phyloP scores from a whole-genome alignment of 495 filamentous ascomycete species.

The Penicillium salamii region DNA sequence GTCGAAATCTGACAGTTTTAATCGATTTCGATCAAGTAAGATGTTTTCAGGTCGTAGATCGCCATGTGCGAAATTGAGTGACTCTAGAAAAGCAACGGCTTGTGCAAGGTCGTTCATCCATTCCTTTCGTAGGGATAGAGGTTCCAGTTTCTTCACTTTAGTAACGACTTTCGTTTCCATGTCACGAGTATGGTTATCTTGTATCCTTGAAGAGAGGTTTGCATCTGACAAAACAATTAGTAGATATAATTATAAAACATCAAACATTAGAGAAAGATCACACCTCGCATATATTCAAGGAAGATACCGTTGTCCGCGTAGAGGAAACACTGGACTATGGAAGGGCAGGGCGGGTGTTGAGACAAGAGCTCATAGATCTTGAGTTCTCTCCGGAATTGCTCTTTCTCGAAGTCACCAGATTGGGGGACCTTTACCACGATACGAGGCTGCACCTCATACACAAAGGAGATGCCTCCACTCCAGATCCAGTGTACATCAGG shows the following conservation, averaged over 20 bases:
- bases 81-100: slow-evolving; percentile 38
- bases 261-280: not conserved
- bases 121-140: slow-evolving; percentile 27
- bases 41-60: slow-evolving; percentile 26
- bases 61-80: slow-evolving; percentile 35
- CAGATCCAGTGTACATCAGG: too few relatives aligned
- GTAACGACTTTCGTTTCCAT: slow-evolving; percentile 17
- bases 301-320: slow-evolving; percentile 34
- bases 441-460: slow-evolving; percentile 38
- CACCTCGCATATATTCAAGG: slow-evolving; percentile 40
- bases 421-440: slow-evolving; percentile 39
- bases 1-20: too few relatives aligned
- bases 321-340: slow-evolving; percentile 29
- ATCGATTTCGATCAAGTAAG: too few relatives aligned
- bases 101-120: slow-evolving; percentile 42
- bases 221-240: too few relatives aligned
- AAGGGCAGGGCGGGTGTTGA: slow-evolving; percentile 30
- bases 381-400: slow-evolving; percentile 33
- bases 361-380: slow-evolving; percentile 31
- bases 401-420: slow-evolving; percentile 30
- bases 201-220: too few relatives aligned
- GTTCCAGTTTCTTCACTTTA: slow-evolving; percentile 30
- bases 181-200: too few relatives aligned
- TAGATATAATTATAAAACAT: too few relatives aligned
- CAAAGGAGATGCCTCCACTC: slow-evolving; percentile 20